Percentiles rank a stretch among this genome's conserved stretches.
These are phyloP conservation scores for Oryza australiensis DNA, from an alignment of 176 grass and related monocot genomes.

Conservation along the genomic window DNA sequence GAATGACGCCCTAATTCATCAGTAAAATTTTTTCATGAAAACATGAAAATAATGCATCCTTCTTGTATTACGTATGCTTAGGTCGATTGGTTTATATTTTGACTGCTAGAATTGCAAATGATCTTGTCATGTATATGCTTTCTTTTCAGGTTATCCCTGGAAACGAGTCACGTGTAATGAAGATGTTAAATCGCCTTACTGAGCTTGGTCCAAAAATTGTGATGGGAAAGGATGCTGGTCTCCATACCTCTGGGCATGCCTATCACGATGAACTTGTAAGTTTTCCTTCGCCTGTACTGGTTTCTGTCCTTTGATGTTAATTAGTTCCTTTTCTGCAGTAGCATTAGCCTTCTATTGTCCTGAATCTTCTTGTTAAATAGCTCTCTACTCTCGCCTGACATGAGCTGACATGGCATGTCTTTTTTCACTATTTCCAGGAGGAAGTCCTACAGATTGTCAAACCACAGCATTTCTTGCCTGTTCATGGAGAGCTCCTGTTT, in stretches of 20 bases:
- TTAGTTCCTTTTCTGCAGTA: constrained; percentile 25
- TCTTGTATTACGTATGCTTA: neutral
- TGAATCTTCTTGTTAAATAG: constrained; percentile 20
- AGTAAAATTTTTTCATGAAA: neutral
- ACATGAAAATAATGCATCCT: neutral
- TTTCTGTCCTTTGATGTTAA: constrained; percentile 27
- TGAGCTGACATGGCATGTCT: constrained; percentile 15
- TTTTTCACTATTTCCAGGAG: constrained; percentile 66
- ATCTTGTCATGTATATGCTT: constrained; percentile 24
- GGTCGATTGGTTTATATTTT: constrained; percentile 4
- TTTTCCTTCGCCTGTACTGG: constrained; percentile 13
- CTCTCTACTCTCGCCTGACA: constrained; percentile 17
- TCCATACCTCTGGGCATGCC: constrained; percentile 94
- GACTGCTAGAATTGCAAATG: constrained; percentile 21
- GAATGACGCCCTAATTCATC: neutral
- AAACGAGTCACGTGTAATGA: constrained; percentile 96
- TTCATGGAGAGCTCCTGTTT: constrained; percentile 96
- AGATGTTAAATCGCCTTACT: constrained; percentile 93
- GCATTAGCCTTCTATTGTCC: neutral
- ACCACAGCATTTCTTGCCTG: constrained; percentile 96
- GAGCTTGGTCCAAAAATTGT: constrained; percentile 91
- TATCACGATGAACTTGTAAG: constrained; percentile 89
- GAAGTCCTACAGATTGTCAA: constrained; percentile 98
- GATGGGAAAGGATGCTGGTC: constrained; percentile 92
- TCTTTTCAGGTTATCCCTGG: constrained; percentile 90